Evolutionary conservation across 2,329 filamentous ascomycete species (phyloP).

Genomic region (Fusarium nodosum): DNA sequence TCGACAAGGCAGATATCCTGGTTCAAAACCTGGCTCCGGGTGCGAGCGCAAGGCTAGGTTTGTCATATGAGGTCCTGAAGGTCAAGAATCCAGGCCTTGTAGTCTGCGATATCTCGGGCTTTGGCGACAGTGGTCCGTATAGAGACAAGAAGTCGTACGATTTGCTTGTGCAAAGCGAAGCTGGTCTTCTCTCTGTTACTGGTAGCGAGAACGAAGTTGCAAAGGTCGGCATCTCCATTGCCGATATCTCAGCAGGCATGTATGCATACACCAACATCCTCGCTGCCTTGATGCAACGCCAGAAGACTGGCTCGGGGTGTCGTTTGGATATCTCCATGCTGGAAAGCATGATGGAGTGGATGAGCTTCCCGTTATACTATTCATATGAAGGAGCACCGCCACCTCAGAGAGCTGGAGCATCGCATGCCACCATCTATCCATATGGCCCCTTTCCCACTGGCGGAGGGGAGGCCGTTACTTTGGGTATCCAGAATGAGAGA

Average conservation of each 20-base stretch:
- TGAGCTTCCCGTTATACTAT: constrained; percentile 69
- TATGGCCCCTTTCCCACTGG: constrained; percentile 68
- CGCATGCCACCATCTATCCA: constrained; percentile 68
- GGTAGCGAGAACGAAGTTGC: constrained; percentile 60
- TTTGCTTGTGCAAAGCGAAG: constrained; percentile 67
- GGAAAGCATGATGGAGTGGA: constrained; percentile 71
- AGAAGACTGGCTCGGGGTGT: constrained; percentile 62
- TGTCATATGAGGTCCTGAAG: constrained; percentile 61
- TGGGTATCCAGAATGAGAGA: constrained; percentile 70
- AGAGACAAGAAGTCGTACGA: constrained; percentile 69
- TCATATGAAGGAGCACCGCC: constrained; percentile 60
- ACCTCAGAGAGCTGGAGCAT: constrained; percentile 62
- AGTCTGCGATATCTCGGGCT: constrained; percentile 68
- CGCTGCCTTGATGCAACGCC: constrained; percentile 63
- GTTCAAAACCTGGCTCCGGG: constrained; percentile 68
- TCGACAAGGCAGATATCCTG: constrained; percentile 63
- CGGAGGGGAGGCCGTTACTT: constrained; percentile 64
- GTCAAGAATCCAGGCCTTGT: constrained; percentile 60
- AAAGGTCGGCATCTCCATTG: constrained; percentile 68
- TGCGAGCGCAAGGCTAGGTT: constrained; percentile 61
- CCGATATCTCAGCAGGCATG: constrained; percentile 67
- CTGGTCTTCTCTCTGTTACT: constrained; percentile 65
- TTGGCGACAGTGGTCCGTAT: constrained; percentile 65
- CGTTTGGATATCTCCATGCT: constrained; percentile 70
- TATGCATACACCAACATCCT: constrained; percentile 67